Evolutionary conservation across 2,329 filamentous ascomycete genomes (phyloP), one percentile per base, ranked within the genome.

Genomic region (Lithohypha guttulata): DNA sequence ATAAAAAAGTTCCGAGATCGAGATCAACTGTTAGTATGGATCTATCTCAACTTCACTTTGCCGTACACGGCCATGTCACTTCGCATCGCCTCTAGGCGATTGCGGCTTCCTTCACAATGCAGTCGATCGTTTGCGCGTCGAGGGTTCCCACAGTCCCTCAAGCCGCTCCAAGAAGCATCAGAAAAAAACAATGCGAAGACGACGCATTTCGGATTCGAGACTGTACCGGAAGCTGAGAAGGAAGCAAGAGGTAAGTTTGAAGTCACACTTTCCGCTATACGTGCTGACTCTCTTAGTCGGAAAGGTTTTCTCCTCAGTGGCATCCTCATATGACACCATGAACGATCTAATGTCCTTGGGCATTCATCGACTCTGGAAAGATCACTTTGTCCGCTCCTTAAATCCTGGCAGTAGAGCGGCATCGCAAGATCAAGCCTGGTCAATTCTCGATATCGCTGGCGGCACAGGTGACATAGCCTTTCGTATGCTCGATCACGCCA

Each of bases 331-430:
- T 65, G 91, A 98, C 62, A 81, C 80, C 46, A 98, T 98, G 91
- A 98, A 98, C 66, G 91, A 98, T 61, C 73, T 96, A 51, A 98
- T 98, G 91, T 96, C 91, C 6, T 75, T 98, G 33, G 91, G 91
- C 40, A 87, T 94, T 64, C 91, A 98, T 62, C 82, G 91, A 29
- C 68, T 98, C 25, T 98, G 91, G 91, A 98, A 83, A 68, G 89
- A 96, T 63, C 79, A 94, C 64, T 98, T 96, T 61, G 89, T 98
- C 31, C 79, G 84, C 50, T 81, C 79, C 22, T 75, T 98, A 21
- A 91, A 95, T 59, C 89, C 91, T 0, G 87, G 87, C 48, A 73
- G 65, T 1, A 51, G 39, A 67, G 59, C 51, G 57, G 31, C 51
- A 21, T 44, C 48, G n/a, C 27, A 26, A 3, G 53, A 57, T 8